Conservation (phyloP, 2,329 filamentous ascomycete genomes). For the Alternaria burnsii region DNA sequence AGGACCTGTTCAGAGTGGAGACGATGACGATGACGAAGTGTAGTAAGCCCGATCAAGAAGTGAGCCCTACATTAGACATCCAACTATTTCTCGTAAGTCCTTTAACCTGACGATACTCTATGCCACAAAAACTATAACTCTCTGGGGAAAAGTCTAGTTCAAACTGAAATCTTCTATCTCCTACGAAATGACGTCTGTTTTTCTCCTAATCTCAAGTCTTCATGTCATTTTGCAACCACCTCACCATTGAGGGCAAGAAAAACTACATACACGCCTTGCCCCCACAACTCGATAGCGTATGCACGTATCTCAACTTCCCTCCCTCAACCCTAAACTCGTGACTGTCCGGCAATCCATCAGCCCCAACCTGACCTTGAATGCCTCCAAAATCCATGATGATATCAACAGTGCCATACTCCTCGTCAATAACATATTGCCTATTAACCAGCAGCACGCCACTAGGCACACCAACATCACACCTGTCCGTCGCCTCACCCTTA, state of each 20-base stretch:
- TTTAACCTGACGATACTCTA: background rate
- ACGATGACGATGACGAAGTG: background rate
- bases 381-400: conserved; percentile 44
- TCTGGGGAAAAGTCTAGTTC: background rate
- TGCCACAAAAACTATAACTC: background rate
- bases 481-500: conserved; percentile 31
- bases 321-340: conserved; percentile 44
- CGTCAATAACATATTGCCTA: conserved; percentile 42
- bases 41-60: background rate
- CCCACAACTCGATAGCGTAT: conserved; percentile 40
- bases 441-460: conserved; percentile 39
- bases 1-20: background rate
- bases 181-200: background rate
- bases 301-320: conserved; percentile 43
- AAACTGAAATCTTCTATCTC: background rate
- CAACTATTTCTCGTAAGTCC: background rate
- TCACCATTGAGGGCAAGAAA: background rate
- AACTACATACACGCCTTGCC: conserved; percentile 34
- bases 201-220: background rate
- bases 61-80: background rate
- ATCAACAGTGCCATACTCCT: conserved; percentile 43
- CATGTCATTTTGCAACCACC: background rate
- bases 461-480: conserved; percentile 41
- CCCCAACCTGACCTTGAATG: conserved; percentile 16
- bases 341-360: conserved; percentile 39